Percentiles rank a stretch among this genome's conserved stretches.
phyloP scores from a whole-genome alignment of 345 rosid genomes.

The Cochlearia excelsa region DNA sequence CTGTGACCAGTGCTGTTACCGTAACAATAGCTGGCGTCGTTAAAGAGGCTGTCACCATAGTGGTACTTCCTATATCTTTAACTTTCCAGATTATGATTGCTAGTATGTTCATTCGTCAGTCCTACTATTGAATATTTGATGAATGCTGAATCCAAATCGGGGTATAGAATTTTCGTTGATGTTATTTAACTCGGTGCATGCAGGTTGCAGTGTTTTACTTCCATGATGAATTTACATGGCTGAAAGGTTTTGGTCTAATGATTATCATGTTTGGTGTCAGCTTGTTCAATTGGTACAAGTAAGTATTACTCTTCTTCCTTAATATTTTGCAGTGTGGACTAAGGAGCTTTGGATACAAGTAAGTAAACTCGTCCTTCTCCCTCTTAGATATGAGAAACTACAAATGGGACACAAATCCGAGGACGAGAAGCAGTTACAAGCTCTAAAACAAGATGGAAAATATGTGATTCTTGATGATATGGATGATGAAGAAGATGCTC shows the following conservation, averaged over 20 bases:
- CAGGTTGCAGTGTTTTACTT: conserved; percentile 99
- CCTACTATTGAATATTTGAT: neutral
- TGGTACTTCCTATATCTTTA: conserved; percentile 46
- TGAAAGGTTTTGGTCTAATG: conserved; percentile 83
- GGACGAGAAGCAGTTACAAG: conserved; percentile 29
- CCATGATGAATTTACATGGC: conserved; percentile 91
- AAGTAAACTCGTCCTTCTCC: too few relatives aligned
- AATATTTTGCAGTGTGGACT: too few relatives aligned
- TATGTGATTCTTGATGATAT: conserved; percentile 79
- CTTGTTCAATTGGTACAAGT: conserved; percentile 78
- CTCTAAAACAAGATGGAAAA: conserved; percentile 46
- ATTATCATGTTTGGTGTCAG: conserved; percentile 85
- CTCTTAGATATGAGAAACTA: conserved; percentile 75
- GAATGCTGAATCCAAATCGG: neutral
- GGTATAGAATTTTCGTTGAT: neutral
- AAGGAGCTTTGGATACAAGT: too few relatives aligned
- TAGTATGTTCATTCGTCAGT: neutral
- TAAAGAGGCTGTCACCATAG: conserved; percentile 96
- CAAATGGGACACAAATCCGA: conserved; percentile 45
- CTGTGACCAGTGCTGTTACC: conserved; percentile 98
- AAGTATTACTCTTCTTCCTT: neutral
- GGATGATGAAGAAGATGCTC: conserved; percentile 59
- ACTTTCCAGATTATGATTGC: neutral
- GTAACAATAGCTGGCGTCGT: conserved; percentile 98
- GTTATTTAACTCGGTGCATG: conserved; percentile 9